A percentile compares a stretch with the other conserved stretches of the same genome.
Conservation (phyloP, 2,329 filamentous ascomycete genomes). For the Ophiocordyceps polyrhachis-furcata region DNA sequence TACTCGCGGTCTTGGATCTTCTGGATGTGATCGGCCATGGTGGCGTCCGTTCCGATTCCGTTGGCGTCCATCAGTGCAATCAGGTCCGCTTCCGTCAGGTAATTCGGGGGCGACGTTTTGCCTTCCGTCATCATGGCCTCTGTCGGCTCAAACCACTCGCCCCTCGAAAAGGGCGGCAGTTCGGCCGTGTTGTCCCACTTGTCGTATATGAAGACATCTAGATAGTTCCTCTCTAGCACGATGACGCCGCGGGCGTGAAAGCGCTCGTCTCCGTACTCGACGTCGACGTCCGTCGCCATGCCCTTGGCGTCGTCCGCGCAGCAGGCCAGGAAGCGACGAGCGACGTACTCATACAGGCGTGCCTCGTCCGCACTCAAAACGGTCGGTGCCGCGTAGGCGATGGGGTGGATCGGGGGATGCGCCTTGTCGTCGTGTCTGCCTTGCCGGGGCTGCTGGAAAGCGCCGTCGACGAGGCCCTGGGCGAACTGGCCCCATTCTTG, state of each 20-base stretch:
- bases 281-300: constrained; percentile 65
- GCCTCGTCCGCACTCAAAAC: constrained; percentile 49
- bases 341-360: constrained; percentile 80
- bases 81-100: constrained; percentile 86
- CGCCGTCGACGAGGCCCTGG: constrained; percentile 52
- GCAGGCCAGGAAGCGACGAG: constrained; percentile 80
- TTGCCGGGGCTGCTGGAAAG: constrained; percentile 62
- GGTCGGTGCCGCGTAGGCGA: constrained; percentile 57
- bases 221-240: constrained; percentile 77
- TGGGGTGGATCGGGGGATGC: constrained; percentile 90
- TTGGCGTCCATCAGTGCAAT: constrained; percentile 97
- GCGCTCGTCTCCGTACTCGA: constrained; percentile 63
- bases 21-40: constrained; percentile 96
- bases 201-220: constrained; percentile 91
- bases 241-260: constrained; percentile 73
- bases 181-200: constrained; percentile 83
- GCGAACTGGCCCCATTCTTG: constrained; percentile 66
- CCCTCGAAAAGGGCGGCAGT: constrained; percentile 59
- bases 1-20: constrained; percentile 89
- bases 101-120: constrained; percentile 69
- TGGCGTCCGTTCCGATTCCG: constrained; percentile 94
- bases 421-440: constrained; percentile 90
- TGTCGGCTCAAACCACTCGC: constrained; percentile 70
- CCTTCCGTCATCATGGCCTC: constrained; percentile 82
- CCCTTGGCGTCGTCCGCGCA: constrained; percentile 90